Conservation (phyloP, 148 eudicot species). For the Beta vulgaris region DNA sequence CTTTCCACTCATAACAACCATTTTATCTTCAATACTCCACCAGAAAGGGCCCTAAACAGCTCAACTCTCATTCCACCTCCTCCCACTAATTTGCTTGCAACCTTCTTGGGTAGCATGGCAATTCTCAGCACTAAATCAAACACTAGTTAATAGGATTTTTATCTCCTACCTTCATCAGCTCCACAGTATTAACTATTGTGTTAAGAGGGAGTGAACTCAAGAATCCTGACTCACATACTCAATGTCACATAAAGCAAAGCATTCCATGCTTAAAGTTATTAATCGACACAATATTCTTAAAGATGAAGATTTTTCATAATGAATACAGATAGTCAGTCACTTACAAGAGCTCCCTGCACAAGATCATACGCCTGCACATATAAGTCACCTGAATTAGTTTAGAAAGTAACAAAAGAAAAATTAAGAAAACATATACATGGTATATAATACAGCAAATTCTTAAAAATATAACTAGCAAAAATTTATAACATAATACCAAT, state of each 20-base stretch:
- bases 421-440: background rate
- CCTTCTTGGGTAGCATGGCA: background rate
- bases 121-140: background rate
- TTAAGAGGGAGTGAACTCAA: background rate
- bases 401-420: background rate
- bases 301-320: background rate
- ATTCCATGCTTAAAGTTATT: background rate
- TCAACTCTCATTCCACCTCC: background rate
- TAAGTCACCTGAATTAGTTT: conserved; percentile 15
- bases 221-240: background rate
- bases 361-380: conserved; percentile 83
- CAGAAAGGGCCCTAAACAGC: too few species aligned
- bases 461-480: background rate
- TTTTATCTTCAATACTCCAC: background rate
- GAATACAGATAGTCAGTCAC: conserved; percentile 22
- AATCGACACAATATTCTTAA: background rate
- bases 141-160: background rate
- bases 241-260: background rate
- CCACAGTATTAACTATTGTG: background rate
- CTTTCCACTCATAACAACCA: background rate
- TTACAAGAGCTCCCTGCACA: conserved; percentile 85
- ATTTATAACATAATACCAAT: conserved; percentile 46
- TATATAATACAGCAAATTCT: conserved; percentile 5
- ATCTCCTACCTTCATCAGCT: background rate
- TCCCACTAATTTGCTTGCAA: background rate